Base-by-base conservation (phyloP, 139 green algal species). In the Coelastrella sp. region DNA sequence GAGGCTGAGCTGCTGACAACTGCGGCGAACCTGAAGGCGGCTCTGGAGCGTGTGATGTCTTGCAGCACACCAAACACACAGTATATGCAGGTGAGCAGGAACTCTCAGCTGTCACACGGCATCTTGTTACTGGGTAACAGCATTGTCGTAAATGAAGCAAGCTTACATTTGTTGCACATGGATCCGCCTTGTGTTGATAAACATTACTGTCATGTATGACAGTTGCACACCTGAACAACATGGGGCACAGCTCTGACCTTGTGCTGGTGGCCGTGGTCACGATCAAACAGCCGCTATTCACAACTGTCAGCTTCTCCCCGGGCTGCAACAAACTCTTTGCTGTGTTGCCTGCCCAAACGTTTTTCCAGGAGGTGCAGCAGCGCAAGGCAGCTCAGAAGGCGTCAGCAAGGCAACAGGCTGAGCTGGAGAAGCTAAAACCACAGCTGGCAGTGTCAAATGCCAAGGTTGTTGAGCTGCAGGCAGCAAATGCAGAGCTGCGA, bases 1-100 rank as follows among this genome's bases (percentile, higher is more conserved):
- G 94, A 97, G 92, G 90, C 91, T 65, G 94, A 97, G 94, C 92
- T 97, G 61, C 49, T 97, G 90, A 92, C 88, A 60, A 97, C 93
- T 1, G 91, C 97, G 7, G 85, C 68, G 17, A 96, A 93, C 83
- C 92, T 98, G 10, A 96, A 97, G 88, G 74, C 79, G 4, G 96
- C 95, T 6, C 83, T 98, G 87, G 95, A 97, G 87, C 94, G 94
- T 87, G 90, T 94, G 8, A 94, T 92, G 27, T 74, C 95, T 20
- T 93, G 88, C 63, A 94, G 90, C 58, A 95, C 96, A 66, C 94
- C 94, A 86, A 94, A 86, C 68, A 93, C 92, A 56, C 97, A 97
- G 78, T 98, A 96, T 92, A 98, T 97, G 95, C 90, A 95, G 91
- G 94, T 94, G 20, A 63, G 89, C 11, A 87, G 35, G 35, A 49